Evolutionary conservation across 306 rosid genomes (phyloP), one percentile per base, ranked within the genome.

Genomic region (Arachis stenosperma): DNA sequence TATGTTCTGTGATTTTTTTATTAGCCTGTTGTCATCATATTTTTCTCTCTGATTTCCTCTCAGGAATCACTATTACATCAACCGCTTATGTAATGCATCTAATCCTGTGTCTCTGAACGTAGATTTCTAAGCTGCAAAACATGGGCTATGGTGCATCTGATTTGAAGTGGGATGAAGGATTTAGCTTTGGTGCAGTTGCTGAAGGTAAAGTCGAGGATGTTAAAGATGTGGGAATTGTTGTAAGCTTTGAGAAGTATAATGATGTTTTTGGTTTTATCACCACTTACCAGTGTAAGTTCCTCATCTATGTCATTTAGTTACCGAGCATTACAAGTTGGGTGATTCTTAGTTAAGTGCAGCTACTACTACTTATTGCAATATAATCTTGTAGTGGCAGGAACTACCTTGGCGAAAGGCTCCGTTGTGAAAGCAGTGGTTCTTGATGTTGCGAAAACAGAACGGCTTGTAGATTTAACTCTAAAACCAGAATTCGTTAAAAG

Each of bases 221-320:
- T 65, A 88, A 90, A 81, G 97, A 88, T 48, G 82, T 80, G 42
- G 95, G 96, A 71, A 81, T 87, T 80, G 84, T 86, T 84, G 63
- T 94, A 60, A 80, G 84, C 88, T 94, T 94, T 88, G 92, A 87
- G 81, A 87, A 87, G 61, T 83, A 83, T 52, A 77, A 59, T 72
- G 94, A 89, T 68, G 91, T 91, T 46, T 84, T 91, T 66, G 99
- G 99, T 80, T 88, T 88, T 71, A 83, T 91, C 52, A 79, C 96
- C 9, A 86, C 79, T 53, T 71, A 94, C 75, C 97, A 90, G 79
- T 75, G 98, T 93, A 81, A 66, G 92, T 86, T 63, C 43, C 14
- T 70, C 8, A 14, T 33, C 42, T 13, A 0, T 67, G 40, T 54
- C 10, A 56, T 75, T 41, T 58, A 62, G 30, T 51, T 64, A 27